Evolutionary conservation across 192 early-diverging fungal species (phyloP), one percentile per base, ranked within the genome.

Genomic region (Podila epicladia): DNA sequence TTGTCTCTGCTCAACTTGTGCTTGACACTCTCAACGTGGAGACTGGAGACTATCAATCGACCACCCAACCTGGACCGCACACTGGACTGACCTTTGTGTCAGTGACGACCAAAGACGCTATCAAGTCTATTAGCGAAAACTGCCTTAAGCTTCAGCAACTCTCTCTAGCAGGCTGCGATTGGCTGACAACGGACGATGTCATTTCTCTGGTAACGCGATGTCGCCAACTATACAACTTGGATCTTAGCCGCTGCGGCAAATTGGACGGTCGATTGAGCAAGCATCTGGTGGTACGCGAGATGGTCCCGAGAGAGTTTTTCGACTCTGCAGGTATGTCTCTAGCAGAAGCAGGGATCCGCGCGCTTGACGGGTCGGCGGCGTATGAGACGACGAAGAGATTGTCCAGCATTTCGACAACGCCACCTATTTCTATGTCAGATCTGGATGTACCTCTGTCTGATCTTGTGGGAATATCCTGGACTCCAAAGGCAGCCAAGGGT

Each of bases 31-130:
- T 83, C 9, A 75, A 83, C 33, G 58, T 72, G 45, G 85, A 86
- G 53, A 88, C 87, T 3, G 87, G 84, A 4, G 87, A 88, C 45
- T 88, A 88, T 55, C 24, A 82, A 17, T 86, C 85, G 3, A 83
- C 83, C 12, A 57, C 86, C 38, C 87, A 88, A 41, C 82, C 72
- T 12, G 73, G 73, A 6, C 66, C 73, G 4, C 65, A 65, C 1
- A 37, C 35, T 8, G 83, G 82, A 31, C 70, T 86, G 38, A 86
- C 85, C 0, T 82, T 74, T 41, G 82, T 85, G 15, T 62, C 69
- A 15, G 71, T 88, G 33, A 69, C 82, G 26, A 51, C 76, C 0
- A 65, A 68, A 32, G 68, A 82, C 32, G 83, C 73, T 17, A 82
- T 86, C 62, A 62, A 75, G 32, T 72, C 85, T 0, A 67, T 88